phyloP scores from a whole-genome alignment of 1,284 basidiomycete genomes.

The Rhodotorula sp. region DNA sequence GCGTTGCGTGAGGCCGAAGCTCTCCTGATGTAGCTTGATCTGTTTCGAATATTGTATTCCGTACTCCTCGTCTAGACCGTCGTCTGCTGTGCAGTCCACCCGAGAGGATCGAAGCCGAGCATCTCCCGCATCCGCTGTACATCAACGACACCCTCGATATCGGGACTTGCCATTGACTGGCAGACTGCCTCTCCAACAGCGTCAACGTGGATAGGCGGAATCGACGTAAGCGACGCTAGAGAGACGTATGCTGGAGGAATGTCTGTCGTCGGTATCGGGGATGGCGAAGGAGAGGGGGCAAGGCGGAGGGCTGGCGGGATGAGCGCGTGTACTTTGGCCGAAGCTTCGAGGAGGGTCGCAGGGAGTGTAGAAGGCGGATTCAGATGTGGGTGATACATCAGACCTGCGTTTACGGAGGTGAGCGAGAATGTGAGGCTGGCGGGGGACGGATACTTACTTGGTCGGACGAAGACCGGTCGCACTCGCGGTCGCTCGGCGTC shows the following conservation, averaged over 20 bases:
- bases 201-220: slow-evolving; percentile 91
- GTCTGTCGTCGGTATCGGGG: slow-evolving; percentile 4
- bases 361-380: slow-evolving; percentile 82
- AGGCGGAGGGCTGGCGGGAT: slow-evolving; percentile 34
- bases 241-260: slow-evolving; percentile 55
- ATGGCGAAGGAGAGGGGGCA: neutral
- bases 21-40: slow-evolving; percentile 6
- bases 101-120: slow-evolving; percentile 57
- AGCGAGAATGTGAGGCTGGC: neutral
- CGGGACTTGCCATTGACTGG: slow-evolving; percentile 54
- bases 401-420: slow-evolving; percentile 56
- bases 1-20: slow-evolving; percentile 17
- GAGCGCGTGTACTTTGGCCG: slow-evolving; percentile 65
- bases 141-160: slow-evolving; percentile 66
- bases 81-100: neutral
- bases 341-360: slow-evolving; percentile 78
- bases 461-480: slow-evolving; percentile 73
- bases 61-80: neutral
- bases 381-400: slow-evolving; percentile 93
- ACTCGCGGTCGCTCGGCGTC: neutral
- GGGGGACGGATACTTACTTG: slow-evolving; percentile 60
- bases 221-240: slow-evolving; percentile 70
- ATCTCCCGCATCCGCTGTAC: slow-evolving; percentile 72
- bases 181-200: slow-evolving; percentile 86
- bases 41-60: neutral